A percentile compares a stretch with the other conserved stretches of the same genome.
Evolutionary conservation across 2,329 filamentous ascomycete species (phyloP).

Genomic region (Aspergillus tubingensis): DNA sequence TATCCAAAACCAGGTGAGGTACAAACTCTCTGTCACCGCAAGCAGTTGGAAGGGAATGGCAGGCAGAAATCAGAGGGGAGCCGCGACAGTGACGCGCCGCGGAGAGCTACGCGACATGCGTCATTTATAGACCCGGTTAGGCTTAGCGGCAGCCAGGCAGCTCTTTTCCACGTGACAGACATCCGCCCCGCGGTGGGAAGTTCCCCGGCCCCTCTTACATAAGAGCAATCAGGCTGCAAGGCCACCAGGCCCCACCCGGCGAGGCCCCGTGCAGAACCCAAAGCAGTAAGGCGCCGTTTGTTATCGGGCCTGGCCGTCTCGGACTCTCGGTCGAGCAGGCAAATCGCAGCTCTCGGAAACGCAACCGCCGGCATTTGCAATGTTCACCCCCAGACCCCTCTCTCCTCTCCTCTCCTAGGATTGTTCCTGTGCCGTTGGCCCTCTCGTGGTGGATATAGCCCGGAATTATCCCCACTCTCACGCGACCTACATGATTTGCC

Average conservation of each 20-base stretch:
- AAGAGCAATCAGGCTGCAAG: background rate
- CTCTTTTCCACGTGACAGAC: constrained; percentile 21
- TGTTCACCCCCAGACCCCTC: constrained; percentile 6
- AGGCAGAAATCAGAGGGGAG: background rate
- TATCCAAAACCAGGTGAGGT: background rate
- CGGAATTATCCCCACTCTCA: background rate
- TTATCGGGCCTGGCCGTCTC: constrained; percentile 8
- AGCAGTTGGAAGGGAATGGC: background rate
- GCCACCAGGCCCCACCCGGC: constrained; percentile 19
- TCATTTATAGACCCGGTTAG: constrained; percentile 22
- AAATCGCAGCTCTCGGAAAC: constrained; percentile 9
- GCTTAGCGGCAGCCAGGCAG: constrained; percentile 12
- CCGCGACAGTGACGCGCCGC: constrained; percentile 19
- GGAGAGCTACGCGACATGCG: constrained; percentile 21
- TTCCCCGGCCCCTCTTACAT: constrained; percentile 11
- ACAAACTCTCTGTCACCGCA: no score
- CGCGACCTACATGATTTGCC: constrained; percentile 22
- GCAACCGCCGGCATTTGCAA: constrained; percentile 1
- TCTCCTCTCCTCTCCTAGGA: constrained; percentile 1
- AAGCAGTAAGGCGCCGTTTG: background rate
- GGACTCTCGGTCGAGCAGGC: constrained; percentile 13
- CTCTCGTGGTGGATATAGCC: background rate
- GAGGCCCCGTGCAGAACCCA: background rate
- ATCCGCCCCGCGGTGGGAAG: constrained; percentile 10
- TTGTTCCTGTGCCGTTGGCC: background rate